Evolutionary conservation across 441 rosid species (phyloP).

Genomic region (Rhodomyrtus psidioides): DNA sequence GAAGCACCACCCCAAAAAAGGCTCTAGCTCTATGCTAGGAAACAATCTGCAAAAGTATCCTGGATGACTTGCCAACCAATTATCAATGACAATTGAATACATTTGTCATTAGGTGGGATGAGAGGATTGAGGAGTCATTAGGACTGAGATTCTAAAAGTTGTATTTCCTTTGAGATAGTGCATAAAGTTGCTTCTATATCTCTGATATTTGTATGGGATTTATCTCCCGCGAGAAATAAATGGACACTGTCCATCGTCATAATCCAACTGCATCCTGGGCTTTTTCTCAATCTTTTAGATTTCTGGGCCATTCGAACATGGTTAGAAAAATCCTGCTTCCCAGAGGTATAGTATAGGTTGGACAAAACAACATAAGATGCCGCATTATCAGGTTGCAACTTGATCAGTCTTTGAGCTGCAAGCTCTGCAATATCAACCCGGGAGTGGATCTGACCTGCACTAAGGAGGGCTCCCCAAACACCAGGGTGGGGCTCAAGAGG

Average conservation of each 20-base stretch:
- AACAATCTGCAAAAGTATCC: not conserved
- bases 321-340: constrained; percentile 28
- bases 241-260: constrained; percentile 27
- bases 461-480: constrained; percentile 77
- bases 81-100: not conserved
- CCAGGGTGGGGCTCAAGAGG: constrained; percentile 53
- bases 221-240: constrained; percentile 43
- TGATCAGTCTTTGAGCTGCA: constrained; percentile 44
- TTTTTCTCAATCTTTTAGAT: constrained; percentile 47
- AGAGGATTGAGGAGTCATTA: not conserved
- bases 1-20: not conserved
- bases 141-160: not conserved
- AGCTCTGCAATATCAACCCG: constrained; percentile 55
- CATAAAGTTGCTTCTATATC: constrained; percentile 24
- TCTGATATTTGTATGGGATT: constrained; percentile 25
- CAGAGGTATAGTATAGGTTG: constrained; percentile 33
- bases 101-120: not conserved
- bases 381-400: constrained; percentile 57
- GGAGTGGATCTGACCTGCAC: constrained; percentile 43
- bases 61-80: not conserved
- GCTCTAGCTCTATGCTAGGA: not conserved
- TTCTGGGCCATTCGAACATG: constrained; percentile 30
- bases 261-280: constrained; percentile 75
- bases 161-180: constrained; percentile 28
- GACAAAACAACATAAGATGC: constrained; percentile 64